Percentiles rank a stretch among this genome's conserved stretches.
phyloP scores from a whole-genome alignment of 495 filamentous ascomycete genomes.

The Astrothelium macrocarpum region DNA sequence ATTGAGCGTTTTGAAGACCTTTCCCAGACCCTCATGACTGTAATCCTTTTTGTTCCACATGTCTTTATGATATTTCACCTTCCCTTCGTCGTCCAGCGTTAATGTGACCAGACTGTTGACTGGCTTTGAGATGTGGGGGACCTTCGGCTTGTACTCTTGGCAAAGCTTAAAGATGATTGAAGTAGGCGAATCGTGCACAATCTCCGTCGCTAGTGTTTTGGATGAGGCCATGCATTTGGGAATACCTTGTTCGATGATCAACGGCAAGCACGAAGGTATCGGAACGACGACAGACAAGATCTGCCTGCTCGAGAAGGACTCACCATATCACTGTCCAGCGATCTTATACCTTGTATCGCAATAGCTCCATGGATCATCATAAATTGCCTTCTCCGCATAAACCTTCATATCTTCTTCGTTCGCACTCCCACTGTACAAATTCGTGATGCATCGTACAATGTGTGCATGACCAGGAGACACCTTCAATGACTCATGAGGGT shows the following conservation, averaged over 20 bases:
- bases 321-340: slow-evolving; percentile 43
- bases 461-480: slow-evolving; percentile 27
- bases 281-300: neutral
- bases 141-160: slow-evolving; percentile 38
- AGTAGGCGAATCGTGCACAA: slow-evolving; percentile 29
- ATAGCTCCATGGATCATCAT: slow-evolving; percentile 43
- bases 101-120: slow-evolving; percentile 37
- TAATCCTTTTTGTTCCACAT: slow-evolving; percentile 47
- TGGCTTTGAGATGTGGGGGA: slow-evolving; percentile 28
- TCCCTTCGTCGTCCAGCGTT: slow-evolving; percentile 35
- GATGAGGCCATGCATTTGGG: slow-evolving; percentile 36
- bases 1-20: slow-evolving; percentile 41
- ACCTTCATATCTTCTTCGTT: slow-evolving; percentile 41
- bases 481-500: slow-evolving; percentile 32
- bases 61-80: slow-evolving; percentile 43
- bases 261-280: neutral
- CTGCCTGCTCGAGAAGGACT: slow-evolving; percentile 8
- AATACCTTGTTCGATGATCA: slow-evolving; percentile 18
- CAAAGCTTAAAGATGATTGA: slow-evolving; percentile 37
- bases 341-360: slow-evolving; percentile 43
- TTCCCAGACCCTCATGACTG: slow-evolving; percentile 40
- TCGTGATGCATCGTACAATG: slow-evolving; percentile 35
- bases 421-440: slow-evolving; percentile 39
- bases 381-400: slow-evolving; percentile 38
- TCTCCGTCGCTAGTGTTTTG: slow-evolving; percentile 34